These are phyloP conservation scores for Metschnikowia shivogae DNA, from an alignment of 805 yeast species.

Conservation along the genomic window DNA sequence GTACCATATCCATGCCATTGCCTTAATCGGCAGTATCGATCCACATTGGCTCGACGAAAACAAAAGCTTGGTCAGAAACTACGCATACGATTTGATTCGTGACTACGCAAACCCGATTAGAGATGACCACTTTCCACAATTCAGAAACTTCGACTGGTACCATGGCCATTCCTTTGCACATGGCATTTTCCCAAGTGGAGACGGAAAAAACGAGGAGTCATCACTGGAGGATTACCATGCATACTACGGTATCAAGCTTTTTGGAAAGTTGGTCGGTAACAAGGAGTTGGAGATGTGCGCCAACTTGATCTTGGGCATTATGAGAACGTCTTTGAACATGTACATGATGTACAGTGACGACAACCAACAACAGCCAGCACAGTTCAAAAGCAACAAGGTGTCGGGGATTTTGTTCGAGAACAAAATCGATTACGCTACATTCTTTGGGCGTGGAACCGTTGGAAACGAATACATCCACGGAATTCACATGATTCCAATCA, in stretches of 20 bases:
- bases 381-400: conserved; percentile 59
- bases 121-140: conserved; percentile 61
- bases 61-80: conserved; percentile 36
- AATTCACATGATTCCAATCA: conserved; percentile 72
- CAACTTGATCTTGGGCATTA: conserved; percentile 56
- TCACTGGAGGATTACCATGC: conserved; percentile 73
- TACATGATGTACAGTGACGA: conserved; percentile 53
- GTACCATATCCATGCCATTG: conserved; percentile 68
- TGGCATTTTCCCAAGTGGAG: conserved; percentile 65
- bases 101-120: conserved; percentile 61
- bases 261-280: conserved; percentile 57
- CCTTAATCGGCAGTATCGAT: conserved; percentile 58
- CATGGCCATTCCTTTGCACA: conserved; percentile 79
- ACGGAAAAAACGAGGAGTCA: conserved; percentile 75
- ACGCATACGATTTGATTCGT: conserved; percentile 58
- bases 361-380: conserved; percentile 53
- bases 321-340: conserved; percentile 49
- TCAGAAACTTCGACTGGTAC: conserved; percentile 69
- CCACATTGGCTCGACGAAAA: conserved; percentile 30
- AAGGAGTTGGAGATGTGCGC: conserved; percentile 50
- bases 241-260: conserved; percentile 62
- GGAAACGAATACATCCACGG: conserved; percentile 67
- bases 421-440: conserved; percentile 69
- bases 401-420: conserved; percentile 74
- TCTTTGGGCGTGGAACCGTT: conserved; percentile 61